These are phyloP conservation scores for Solanum okadae DNA, from an alignment of 257 asterid genomes.

Conservation along the genomic window DNA sequence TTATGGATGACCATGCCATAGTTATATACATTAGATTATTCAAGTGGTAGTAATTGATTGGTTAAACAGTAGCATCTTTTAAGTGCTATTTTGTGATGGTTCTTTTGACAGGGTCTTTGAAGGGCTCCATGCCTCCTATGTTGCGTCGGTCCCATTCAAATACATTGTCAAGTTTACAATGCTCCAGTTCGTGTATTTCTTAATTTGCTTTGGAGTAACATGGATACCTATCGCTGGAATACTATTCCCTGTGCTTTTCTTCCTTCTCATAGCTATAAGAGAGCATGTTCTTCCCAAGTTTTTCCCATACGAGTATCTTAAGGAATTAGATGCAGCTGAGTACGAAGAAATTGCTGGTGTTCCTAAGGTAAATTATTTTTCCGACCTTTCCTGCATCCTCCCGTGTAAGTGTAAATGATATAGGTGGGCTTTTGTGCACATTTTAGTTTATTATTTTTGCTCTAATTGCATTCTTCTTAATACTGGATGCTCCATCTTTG, in stretches of 20 bases:
- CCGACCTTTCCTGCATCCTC: neutral
- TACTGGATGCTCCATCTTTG: neutral
- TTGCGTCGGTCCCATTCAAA: slow-evolving; percentile 82
- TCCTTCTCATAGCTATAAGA: slow-evolving; percentile 59
- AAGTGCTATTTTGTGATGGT: neutral
- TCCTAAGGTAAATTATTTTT: slow-evolving; percentile 7
- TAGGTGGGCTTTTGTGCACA: neutral
- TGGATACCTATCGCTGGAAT: slow-evolving; percentile 95
- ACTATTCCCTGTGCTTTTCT: slow-evolving; percentile 74
- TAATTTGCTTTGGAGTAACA: slow-evolving; percentile 75
- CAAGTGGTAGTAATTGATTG: neutral
- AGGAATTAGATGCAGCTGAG: slow-evolving; percentile 72
- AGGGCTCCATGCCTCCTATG: slow-evolving; percentile 66
- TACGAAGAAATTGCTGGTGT: slow-evolving; percentile 70
- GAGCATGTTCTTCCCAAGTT: slow-evolving; percentile 70
- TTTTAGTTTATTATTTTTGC: neutral
- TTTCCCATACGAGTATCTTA: slow-evolving; percentile 51
- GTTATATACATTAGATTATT: neutral
- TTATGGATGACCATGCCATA: neutral
- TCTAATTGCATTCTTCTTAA: neutral
- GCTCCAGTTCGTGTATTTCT: slow-evolving; percentile 51
- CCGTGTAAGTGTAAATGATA: neutral
- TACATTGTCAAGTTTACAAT: slow-evolving; percentile 57
- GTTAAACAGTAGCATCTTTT: neutral
- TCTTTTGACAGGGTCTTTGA: slow-evolving; percentile 48